These are phyloP conservation scores for Rhynchospora tenuis DNA, from an alignment of 176 grass and related monocot genomes.

Conservation along the genomic window DNA sequence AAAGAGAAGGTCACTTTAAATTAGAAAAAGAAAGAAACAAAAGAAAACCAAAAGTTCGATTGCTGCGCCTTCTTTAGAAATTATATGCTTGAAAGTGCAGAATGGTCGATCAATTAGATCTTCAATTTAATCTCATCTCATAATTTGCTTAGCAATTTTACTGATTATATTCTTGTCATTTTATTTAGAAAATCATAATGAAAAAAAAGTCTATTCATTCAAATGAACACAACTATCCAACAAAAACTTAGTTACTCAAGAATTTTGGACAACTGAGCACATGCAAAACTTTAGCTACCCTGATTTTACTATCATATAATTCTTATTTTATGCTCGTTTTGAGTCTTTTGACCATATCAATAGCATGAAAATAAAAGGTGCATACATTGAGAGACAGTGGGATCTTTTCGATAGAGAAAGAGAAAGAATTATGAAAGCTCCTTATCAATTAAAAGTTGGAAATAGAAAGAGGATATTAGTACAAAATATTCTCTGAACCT, in stretches of 20 bases:
- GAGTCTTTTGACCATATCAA: not conserved
- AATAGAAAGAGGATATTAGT: conserved; percentile 2
- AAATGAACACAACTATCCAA: too few species aligned
- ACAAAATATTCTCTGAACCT: conserved; percentile 1
- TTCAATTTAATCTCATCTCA: not conserved
- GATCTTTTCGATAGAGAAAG: conserved; percentile 11
- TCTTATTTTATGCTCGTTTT: not conserved
- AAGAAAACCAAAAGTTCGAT: not conserved
- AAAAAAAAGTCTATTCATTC: too few species aligned
- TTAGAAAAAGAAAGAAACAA: not conserved
- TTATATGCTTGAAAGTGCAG: not conserved
- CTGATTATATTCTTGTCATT: too few species aligned
- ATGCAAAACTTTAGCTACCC: not conserved
- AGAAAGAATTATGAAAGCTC: not conserved
- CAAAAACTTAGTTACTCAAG: too few species aligned
- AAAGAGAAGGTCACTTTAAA: not conserved
- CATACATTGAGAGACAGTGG: not conserved
- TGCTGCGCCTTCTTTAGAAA: not conserved
- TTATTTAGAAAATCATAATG: too few species aligned
- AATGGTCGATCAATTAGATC: not conserved
- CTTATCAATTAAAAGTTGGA: not conserved
- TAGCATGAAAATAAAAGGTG: conserved; percentile 7
- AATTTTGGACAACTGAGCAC: too few species aligned
- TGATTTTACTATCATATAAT: not conserved
- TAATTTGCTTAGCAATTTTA: not conserved